Conservation (phyloP, 768 basidiomycete species). For the Tricholoma sp. region DNA sequence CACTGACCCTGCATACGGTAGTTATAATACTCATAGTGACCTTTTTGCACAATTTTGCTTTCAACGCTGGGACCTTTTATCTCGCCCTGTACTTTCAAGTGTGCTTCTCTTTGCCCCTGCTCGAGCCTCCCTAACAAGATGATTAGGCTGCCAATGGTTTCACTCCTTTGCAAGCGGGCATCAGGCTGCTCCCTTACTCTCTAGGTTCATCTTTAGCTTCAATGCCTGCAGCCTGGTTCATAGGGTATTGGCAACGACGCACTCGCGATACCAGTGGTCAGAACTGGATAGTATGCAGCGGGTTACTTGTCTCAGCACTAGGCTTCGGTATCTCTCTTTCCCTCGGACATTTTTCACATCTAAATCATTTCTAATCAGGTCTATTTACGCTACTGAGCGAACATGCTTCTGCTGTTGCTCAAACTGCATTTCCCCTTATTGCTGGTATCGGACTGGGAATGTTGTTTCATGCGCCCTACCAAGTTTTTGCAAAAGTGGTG, state of each 20-base stretch:
- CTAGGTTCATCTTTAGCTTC: slow-evolving; percentile 82
- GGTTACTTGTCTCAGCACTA: slow-evolving; percentile 58
- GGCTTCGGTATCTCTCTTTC: slow-evolving; percentile 61
- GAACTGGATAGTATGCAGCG: slow-evolving; percentile 57
- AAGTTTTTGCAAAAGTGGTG: slow-evolving; percentile 66
- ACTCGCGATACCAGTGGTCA: slow-evolving; percentile 57
- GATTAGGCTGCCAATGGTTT: slow-evolving; percentile 63
- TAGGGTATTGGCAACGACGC: slow-evolving; percentile 58
- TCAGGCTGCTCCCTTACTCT: slow-evolving; percentile 78
- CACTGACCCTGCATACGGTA: slow-evolving; percentile 23
- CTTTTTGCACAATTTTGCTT: slow-evolving; percentile 80
- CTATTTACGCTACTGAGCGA: slow-evolving; percentile 62
- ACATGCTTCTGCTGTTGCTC: slow-evolving; percentile 35
- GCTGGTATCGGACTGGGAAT: slow-evolving; percentile 78
- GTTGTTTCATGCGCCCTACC: slow-evolving; percentile 83
- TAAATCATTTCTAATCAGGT: slow-evolving; percentile 37
- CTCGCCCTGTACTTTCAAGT: slow-evolving; percentile 83
- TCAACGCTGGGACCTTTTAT: slow-evolving; percentile 84
- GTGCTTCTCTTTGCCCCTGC: slow-evolving; percentile 8
- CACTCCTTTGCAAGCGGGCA: slow-evolving; percentile 67
- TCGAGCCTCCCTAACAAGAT: background rate
- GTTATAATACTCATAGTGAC: slow-evolving; percentile 63
- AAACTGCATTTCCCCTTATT: slow-evolving; percentile 60
- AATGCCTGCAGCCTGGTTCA: slow-evolving; percentile 83
- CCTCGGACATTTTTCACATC: slow-evolving; percentile 10